Evolutionary conservation across 768 basidiomycete species (phyloP).

Genomic region (Russula dissimulans): DNA sequence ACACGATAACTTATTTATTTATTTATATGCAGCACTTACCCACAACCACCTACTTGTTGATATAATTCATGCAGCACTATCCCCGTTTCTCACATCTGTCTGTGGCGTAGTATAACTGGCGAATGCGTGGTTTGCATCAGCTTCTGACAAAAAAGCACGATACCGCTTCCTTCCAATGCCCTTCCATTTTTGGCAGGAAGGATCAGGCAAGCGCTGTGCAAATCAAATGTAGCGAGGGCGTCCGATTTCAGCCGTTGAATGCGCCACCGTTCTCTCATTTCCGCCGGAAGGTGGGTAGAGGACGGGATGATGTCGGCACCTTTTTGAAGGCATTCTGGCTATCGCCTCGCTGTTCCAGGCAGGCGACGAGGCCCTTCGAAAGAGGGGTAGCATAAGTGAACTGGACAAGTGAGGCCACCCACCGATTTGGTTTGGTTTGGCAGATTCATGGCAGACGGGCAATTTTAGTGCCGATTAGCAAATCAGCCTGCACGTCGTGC

Average conservation of each 20-base stretch:
- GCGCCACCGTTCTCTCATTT: conserved; percentile 10
- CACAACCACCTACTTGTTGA: background rate
- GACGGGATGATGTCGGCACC: background rate
- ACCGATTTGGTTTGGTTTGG: background rate
- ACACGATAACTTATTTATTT: conserved; percentile 15
- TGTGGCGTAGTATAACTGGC: background rate
- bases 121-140: background rate
- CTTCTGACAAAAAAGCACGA: background rate
- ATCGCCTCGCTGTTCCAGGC: conserved; percentile 1
- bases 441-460: background rate
- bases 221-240: background rate
- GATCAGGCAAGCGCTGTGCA: background rate
- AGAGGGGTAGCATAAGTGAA: conserved; percentile 1
- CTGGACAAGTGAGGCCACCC: background rate
- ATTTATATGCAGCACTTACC: conserved; percentile 6
- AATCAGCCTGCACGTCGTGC: conserved; percentile 3
- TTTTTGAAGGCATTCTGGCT: conserved; percentile 1
- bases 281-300: background rate
- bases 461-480: conserved; percentile 8
- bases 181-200: background rate
- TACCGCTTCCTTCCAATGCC: background rate
- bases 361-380: background rate
- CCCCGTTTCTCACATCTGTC: background rate
- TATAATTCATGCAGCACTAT: background rate
- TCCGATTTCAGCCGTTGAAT: background rate